Evolutionary conservation across 2,329 filamentous ascomycete genomes (phyloP).

Genomic region (Mycosphaerella sp.): DNA sequence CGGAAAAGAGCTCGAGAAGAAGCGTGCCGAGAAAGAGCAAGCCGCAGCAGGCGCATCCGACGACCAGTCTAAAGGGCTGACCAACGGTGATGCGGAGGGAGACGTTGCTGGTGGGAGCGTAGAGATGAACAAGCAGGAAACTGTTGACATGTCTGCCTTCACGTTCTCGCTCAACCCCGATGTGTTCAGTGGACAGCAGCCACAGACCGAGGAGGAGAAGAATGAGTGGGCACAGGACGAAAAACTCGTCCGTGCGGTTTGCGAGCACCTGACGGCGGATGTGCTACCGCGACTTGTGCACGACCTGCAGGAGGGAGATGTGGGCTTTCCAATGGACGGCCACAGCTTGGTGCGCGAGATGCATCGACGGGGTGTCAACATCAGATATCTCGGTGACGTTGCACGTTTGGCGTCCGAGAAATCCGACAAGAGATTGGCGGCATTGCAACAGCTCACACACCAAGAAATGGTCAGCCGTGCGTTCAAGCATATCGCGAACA

Average conservation of each 20-base stretch:
- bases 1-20: conserved; percentile 65
- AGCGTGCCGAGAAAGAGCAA: conserved; percentile 37
- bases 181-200: conserved; percentile 84
- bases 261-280: conserved; percentile 66
- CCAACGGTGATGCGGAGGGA: conserved; percentile 31
- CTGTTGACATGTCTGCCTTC: conserved; percentile 82
- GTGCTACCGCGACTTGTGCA: conserved; percentile 79
- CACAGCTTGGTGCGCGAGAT: conserved; percentile 78
- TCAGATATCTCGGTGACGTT: conserved; percentile 87
- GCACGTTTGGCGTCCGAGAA: conserved; percentile 55
- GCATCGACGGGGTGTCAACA: conserved; percentile 95
- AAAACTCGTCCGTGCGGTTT: conserved; percentile 76
- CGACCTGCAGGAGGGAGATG: conserved; percentile 84
- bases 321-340: conserved; percentile 99
- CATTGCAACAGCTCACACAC: conserved; percentile 67
- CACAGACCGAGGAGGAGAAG: conserved; percentile 87
- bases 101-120: conserved; percentile 25
- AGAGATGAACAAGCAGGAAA: conserved; percentile 48
- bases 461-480: conserved; percentile 94
- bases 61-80: conserved; percentile 21
- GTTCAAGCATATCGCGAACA: conserved; percentile 86
- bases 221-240: conserved; percentile 76
- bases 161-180: conserved; percentile 87
- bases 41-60: conserved; percentile 14
- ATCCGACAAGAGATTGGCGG: conserved; percentile 62